Percentiles rank a stretch among this genome's conserved stretches.
Evolutionary conservation across 2,329 filamentous ascomycete species (phyloP).

Genomic region (Pyrenochaeta sp.): DNA sequence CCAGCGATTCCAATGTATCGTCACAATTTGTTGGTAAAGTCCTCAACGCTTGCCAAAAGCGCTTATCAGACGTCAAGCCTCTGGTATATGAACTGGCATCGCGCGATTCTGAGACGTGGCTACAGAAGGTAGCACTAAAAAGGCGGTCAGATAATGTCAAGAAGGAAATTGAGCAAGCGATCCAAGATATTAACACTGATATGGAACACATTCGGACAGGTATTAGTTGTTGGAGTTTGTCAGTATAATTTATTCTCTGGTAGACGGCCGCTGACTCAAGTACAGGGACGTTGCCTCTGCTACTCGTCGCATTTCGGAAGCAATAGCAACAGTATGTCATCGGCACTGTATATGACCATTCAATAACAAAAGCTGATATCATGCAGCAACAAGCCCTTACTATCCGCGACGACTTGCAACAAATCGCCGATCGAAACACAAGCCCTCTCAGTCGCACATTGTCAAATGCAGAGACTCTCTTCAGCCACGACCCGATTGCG

Average conservation of each 20-base stretch:
- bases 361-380: neutral
- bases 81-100: constrained; percentile 12
- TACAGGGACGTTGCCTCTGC: neutral
- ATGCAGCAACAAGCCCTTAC: neutral
- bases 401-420: neutral
- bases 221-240: constrained; percentile 7
- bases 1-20: constrained; percentile 2
- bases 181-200: constrained; percentile 16
- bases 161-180: constrained; percentile 18
- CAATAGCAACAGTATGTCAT: neutral
- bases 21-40: constrained; percentile 9
- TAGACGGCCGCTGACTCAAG: neutral
- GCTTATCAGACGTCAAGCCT: constrained; percentile 11
- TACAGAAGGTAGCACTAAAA: constrained; percentile 16
- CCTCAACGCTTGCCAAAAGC: constrained; percentile 7
- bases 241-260: neutral
- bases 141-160: constrained; percentile 11
- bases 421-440: neutral
- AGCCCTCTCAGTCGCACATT: constrained; percentile 4
- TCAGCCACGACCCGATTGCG: neutral
- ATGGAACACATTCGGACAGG: constrained; percentile 8
- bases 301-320: constrained; percentile 16
- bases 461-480: constrained; percentile 17
- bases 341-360: too few relatives aligned
- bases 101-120: constrained; percentile 10